Evolutionary conservation across 768 basidiomycete species (phyloP).

Genomic region (Xerocomellus chrysenteron): DNA sequence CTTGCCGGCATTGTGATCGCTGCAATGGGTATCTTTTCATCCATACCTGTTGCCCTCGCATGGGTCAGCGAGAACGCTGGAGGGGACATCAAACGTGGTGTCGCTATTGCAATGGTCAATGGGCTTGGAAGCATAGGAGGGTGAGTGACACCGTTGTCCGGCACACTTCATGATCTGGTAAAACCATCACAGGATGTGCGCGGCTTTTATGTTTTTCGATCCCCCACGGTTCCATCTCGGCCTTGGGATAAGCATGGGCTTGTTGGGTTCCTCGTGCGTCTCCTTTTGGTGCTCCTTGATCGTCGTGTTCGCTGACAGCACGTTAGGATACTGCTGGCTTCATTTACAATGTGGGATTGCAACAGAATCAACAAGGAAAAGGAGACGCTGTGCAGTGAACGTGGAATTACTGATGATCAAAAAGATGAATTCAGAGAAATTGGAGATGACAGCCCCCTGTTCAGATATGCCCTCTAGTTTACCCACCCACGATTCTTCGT

Average conservation of each 20-base stretch:
- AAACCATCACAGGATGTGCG: constrained; percentile 32
- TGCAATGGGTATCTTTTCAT: constrained; percentile 49
- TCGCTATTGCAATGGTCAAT: constrained; percentile 50
- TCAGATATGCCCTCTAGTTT: constrained; percentile 37
- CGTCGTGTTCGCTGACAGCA: constrained; percentile 27
- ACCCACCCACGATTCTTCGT: neutral
- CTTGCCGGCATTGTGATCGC: constrained; percentile 49
- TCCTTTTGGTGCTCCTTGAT: constrained; percentile 3
- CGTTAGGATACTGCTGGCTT: constrained; percentile 37
- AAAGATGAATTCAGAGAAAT: constrained; percentile 41
- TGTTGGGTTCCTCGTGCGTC: constrained; percentile 25
- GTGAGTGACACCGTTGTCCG: constrained; percentile 26
- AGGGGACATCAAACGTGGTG: constrained; percentile 50
- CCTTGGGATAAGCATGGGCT: constrained; percentile 28
- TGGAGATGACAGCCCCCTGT: constrained; percentile 55
- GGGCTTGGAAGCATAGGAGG: constrained; percentile 59
- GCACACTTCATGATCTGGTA: neutral
- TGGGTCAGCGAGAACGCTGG: constrained; percentile 57
- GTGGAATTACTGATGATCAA: constrained; percentile 41
- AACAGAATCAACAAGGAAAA: constrained; percentile 48
- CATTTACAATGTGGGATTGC: constrained; percentile 46
- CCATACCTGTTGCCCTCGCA: constrained; percentile 42
- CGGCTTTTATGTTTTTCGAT: constrained; percentile 41
- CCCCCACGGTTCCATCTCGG: constrained; percentile 38
- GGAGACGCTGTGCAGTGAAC: constrained; percentile 39